Percentiles rank a stretch among this genome's conserved stretches.
These are phyloP conservation scores for Typha latifolia DNA, from an alignment of 176 grass and related monocot genomes.

Conservation along the genomic window DNA sequence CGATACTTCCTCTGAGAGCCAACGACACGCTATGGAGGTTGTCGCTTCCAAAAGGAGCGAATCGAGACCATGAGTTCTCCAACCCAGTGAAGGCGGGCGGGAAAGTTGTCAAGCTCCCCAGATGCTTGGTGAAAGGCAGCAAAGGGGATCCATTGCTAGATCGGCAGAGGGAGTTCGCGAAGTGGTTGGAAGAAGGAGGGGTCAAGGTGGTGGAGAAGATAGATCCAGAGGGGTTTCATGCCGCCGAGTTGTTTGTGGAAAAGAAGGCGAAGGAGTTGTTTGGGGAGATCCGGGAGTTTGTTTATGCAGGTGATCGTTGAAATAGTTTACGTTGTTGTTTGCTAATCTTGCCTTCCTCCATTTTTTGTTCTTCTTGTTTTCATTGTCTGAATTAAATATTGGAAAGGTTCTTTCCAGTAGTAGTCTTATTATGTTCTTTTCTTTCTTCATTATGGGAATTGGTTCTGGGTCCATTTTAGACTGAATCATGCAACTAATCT, in stretches of 20 bases:
- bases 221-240: constrained; percentile 44
- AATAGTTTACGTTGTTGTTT: too few relatives aligned
- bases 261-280: constrained; percentile 34
- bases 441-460: too few relatives aligned
- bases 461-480: too few relatives aligned
- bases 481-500: too few relatives aligned
- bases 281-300: constrained; percentile 42
- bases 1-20: constrained; percentile 45
- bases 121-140: constrained; percentile 46
- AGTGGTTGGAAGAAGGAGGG: constrained; percentile 34
- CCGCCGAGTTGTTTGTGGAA: constrained; percentile 51
- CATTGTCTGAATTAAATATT: too few relatives aligned
- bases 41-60: constrained; percentile 40
- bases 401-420: too few relatives aligned
- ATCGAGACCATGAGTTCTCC: constrained; percentile 62
- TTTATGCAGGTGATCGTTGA: constrained; percentile 23
- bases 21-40: constrained; percentile 71
- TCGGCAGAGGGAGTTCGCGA: constrained; percentile 42
- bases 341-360: too few relatives aligned
- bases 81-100: constrained; percentile 34
- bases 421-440: too few relatives aligned
- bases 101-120: constrained; percentile 15
- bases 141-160: constrained; percentile 63
- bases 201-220: constrained; percentile 39
- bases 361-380: too few relatives aligned